A percentile compares a stretch with the other conserved stretches of the same genome.
Evolutionary conservation across 192 early-diverging fungal genomes (phyloP).

Genomic region (Jimgerdemannia lactiflua): DNA sequence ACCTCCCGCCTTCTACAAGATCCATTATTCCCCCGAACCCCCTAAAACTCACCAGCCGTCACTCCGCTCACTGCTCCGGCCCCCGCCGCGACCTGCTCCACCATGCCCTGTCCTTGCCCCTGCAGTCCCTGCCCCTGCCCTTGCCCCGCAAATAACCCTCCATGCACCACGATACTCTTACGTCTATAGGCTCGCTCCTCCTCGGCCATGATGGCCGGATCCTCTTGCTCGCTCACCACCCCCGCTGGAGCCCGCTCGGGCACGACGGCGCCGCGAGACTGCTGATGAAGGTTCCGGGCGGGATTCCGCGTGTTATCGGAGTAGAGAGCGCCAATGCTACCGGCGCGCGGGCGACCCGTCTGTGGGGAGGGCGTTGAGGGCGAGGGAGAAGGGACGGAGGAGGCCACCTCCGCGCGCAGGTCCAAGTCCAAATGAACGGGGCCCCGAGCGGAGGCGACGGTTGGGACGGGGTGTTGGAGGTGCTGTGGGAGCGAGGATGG

Average conservation of each 20-base stretch:
- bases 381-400: background rate
- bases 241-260: conserved; percentile 12
- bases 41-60: too few species aligned
- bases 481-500: background rate
- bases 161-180: conserved; percentile 4
- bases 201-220: background rate
- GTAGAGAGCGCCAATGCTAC: conserved; percentile 31
- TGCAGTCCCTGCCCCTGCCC: too few species aligned
- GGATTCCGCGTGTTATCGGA: conserved; percentile 26
- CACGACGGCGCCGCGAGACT: conserved; percentile 5
- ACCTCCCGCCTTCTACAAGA: background rate
- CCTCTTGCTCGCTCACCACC: background rate
- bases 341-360: conserved; percentile 13
- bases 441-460: conserved; percentile 2
- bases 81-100: too few species aligned
- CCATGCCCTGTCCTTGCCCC: too few species aligned
- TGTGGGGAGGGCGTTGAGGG: background rate
- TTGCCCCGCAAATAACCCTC: background rate
- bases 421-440: background rate
- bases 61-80: too few species aligned
- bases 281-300: conserved; percentile 16
- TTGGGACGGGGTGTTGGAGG: background rate
- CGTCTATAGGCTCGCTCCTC: background rate
- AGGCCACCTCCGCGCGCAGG: background rate
- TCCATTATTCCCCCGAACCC: background rate